Evolutionary conservation across 1,139 yeast species (phyloP).

Genomic region (Diutina mesorugosa): DNA sequence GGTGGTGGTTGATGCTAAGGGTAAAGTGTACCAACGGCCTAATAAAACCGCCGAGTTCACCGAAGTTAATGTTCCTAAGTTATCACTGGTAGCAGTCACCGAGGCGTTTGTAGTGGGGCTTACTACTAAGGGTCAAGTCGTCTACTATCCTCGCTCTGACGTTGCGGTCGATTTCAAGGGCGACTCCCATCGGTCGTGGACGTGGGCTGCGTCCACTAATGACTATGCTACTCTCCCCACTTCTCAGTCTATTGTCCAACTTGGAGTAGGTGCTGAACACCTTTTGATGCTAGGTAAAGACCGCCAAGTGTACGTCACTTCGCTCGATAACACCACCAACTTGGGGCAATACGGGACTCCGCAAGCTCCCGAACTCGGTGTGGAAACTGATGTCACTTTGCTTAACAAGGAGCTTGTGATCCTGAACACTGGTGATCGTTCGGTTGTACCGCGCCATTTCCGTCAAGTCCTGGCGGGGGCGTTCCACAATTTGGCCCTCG

Average conservation of each 20-base stretch:
- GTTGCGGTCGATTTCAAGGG: background rate
- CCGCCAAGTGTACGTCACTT: constrained; percentile 55
- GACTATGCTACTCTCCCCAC: background rate
- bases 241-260: constrained; percentile 20
- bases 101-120: background rate
- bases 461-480: constrained; percentile 59
- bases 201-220: background rate
- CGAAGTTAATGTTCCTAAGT: background rate
- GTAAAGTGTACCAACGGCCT: constrained; percentile 46
- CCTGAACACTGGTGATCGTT: constrained; percentile 12
- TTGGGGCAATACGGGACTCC: constrained; percentile 85
- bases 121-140: background rate
- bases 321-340: constrained; percentile 29
- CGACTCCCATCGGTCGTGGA: background rate
- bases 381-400: constrained; percentile 21
- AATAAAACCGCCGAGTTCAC: background rate
- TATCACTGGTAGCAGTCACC: background rate
- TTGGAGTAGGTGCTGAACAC: constrained; percentile 56
- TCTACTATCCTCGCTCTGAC: background rate
- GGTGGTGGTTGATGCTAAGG: constrained; percentile 55
- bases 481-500: constrained; percentile 58
- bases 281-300: constrained; percentile 43
- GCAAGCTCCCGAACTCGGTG: constrained; percentile 47
- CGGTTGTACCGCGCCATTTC: constrained; percentile 30
- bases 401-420: constrained; percentile 22